Conservation (phyloP, 1,139 yeast genomes). For the Protomyces arabidopsidicola region DNA sequence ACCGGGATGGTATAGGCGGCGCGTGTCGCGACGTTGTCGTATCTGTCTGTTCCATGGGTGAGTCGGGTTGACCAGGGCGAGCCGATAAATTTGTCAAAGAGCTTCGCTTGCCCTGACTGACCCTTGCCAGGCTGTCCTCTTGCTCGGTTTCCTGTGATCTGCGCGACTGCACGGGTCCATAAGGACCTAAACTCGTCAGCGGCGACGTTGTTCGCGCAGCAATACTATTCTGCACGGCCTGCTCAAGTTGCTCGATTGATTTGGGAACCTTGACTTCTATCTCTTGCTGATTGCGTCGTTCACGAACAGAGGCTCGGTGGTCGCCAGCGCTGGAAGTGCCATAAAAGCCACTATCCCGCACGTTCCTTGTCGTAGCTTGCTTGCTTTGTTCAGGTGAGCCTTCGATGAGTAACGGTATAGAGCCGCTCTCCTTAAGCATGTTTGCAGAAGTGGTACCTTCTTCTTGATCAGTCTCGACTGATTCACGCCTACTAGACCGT, state of each 20-base stretch:
- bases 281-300: not conserved
- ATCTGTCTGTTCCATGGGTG: not conserved
- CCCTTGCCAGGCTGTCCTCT: not conserved
- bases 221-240: not conserved
- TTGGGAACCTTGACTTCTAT: not conserved
- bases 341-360: not conserved
- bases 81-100: not conserved
- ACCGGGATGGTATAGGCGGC: constrained; percentile 8
- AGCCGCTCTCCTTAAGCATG: not conserved
- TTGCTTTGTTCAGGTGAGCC: not conserved
- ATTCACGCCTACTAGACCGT: not conserved
- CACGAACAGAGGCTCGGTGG: not conserved
- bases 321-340: not conserved
- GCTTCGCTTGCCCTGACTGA: not conserved
- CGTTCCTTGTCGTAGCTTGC: not conserved
- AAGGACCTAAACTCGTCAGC: not conserved
- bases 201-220: not conserved
- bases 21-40: not conserved
- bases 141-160: not conserved
- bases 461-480: not conserved
- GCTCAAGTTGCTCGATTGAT: not conserved
- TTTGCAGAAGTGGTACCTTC: not conserved
- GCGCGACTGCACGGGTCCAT: not conserved
- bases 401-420: not conserved
- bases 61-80: not conserved